Evolutionary conservation across 2,329 filamentous ascomycete genomes (phyloP), one percentile per base, ranked within the genome.

Genomic region (Podosphaera leucotricha): DNA sequence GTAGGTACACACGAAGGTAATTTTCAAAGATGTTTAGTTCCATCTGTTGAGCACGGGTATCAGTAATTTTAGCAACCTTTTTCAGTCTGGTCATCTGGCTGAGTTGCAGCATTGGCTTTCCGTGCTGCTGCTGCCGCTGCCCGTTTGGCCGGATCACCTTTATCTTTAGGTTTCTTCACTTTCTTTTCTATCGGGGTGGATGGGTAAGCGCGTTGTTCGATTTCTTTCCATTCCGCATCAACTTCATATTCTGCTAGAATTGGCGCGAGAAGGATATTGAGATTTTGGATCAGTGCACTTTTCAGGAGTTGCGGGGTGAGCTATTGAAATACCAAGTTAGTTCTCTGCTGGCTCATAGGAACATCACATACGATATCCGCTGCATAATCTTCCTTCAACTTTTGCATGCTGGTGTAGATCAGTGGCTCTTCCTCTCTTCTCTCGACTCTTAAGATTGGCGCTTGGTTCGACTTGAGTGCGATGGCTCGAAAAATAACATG

Each of bases 251-350:
- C 77, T 2, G 66, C 69, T 51, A 78, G 76, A 47, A 98, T 87
- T 1, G 87, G 84, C 2, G 69, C 73, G 46, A 93, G 67, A 11
- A 95, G 70, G 35, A 71, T 67, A 51, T 74, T 75, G 18, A 98
- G 69, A 8, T 75, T 82, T 43, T 74, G 69, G 4, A 80, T 71
- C 5, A 92, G 75, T 10, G 82, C 84, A n/a, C 77, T 71, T 66
- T 98, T 95, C 43, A 95, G 67, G 11, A 80, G 64, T 65, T 94
- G 86, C 0, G 90, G 90, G 1, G 80, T 84, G 48, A 93, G 70
- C 70, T 77, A 50, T 5, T 49, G 6, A 22, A 20, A 39, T 13
- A 21, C 13, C 21, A 16, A 7, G 21, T 39, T 22, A 39, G 21
- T 15, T 39, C 3, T 10, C 10, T 13, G 19, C 37, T 15, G 16